Conservation (phyloP, 148 eudicot genomes). For the Persicaria maculosa region DNA sequence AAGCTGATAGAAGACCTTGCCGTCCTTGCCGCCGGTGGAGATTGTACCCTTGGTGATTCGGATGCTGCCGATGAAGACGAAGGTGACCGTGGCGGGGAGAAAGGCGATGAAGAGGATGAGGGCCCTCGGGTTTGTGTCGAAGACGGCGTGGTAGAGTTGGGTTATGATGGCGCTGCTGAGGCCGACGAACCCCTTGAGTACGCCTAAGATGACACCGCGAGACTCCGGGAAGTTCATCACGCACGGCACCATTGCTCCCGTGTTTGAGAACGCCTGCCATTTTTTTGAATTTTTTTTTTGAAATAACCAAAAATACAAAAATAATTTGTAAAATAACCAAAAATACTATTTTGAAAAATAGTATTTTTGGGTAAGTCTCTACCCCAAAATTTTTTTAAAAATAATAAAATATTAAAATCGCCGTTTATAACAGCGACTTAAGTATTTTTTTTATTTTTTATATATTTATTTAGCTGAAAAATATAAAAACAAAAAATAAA, state of each 20-base stretch:
- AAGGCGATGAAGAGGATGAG: constrained; percentile 25
- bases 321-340: too few species aligned
- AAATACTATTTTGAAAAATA: too few species aligned
- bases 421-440: too few species aligned
- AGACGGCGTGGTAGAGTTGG: constrained; percentile 27
- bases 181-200: constrained; percentile 28
- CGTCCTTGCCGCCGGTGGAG: constrained; percentile 15
- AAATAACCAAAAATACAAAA: too few species aligned
- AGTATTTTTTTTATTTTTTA: too few species aligned
- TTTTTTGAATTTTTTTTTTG: too few species aligned
- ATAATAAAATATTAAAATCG: too few species aligned
- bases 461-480: too few species aligned
- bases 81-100: constrained; percentile 20
- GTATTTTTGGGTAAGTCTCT: too few species aligned
- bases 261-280: constrained; percentile 23
- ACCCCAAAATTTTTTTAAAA: too few species aligned
- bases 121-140: constrained; percentile 15
- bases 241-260: constrained; percentile 29
- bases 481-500: too few species aligned
- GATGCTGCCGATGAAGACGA: constrained; percentile 17
- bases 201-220: constrained; percentile 24
- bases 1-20: constrained; percentile 23
- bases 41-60: constrained; percentile 13
- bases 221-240: constrained; percentile 31
- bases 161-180: constrained; percentile 29